phyloP scores from a whole-genome alignment of 805 yeast genomes.

The Blastobotrys parvus region DNA sequence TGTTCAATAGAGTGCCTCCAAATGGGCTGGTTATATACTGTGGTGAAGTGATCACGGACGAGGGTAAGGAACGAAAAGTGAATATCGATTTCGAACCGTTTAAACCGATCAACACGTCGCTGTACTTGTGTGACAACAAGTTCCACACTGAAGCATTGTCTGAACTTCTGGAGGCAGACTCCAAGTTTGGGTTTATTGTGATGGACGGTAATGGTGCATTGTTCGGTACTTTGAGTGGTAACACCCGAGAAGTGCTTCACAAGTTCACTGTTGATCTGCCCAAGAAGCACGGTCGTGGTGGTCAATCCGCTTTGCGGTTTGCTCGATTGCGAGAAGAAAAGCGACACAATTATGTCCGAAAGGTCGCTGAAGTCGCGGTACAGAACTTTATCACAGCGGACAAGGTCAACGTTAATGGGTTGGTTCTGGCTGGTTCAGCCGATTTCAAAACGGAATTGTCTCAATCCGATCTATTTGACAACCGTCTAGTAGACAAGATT shows the following conservation, averaged over 20 bases:
- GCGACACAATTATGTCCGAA: constrained; percentile 96
- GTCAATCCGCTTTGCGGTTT: constrained; percentile 99
- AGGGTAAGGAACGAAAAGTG: constrained; percentile 94
- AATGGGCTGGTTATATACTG: constrained; percentile 95
- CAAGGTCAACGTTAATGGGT: constrained; percentile 88
- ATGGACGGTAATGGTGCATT: constrained; percentile 99
- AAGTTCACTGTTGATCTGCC: constrained; percentile 97
- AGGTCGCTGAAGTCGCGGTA: constrained; percentile 96
- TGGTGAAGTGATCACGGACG: constrained; percentile 96
- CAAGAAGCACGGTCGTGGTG: constrained; percentile 99
- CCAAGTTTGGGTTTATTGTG: constrained; percentile 92
- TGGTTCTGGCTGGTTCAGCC: constrained; percentile 97
- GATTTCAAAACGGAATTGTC: constrained; percentile 95
- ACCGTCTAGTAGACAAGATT: constrained; percentile 77
- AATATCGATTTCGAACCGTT: constrained; percentile 98
- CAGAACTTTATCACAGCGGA: constrained; percentile 94
- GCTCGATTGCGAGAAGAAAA: constrained; percentile 98
- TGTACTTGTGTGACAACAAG: constrained; percentile 93
- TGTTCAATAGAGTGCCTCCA: constrained; percentile 82
- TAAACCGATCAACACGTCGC: constrained; percentile 96
- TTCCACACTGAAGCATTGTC: constrained; percentile 96
- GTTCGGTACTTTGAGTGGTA: constrained; percentile 92
- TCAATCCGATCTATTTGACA: constrained; percentile 88
- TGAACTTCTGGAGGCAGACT: constrained; percentile 90
- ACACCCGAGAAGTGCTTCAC: constrained; percentile 91